Conservation (phyloP, 148 eudicot species). For the Fagopyrum esculentum region DNA sequence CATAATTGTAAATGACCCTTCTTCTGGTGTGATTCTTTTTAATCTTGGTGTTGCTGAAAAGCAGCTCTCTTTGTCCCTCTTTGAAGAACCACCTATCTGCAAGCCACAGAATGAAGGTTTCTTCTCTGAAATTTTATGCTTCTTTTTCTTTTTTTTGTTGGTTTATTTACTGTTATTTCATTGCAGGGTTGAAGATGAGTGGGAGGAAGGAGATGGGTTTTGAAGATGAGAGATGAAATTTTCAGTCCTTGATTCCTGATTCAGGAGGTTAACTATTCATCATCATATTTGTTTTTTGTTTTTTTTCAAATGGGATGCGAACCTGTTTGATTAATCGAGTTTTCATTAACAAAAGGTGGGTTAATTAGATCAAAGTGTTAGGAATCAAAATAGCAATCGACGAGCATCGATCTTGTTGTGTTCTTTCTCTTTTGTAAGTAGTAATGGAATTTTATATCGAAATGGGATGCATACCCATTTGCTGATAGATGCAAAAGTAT, state of each 20-base stretch:
- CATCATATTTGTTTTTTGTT: background rate
- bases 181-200: background rate
- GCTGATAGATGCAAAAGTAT: too few species aligned
- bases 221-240: background rate
- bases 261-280: background rate
- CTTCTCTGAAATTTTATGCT: background rate
- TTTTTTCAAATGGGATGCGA: background rate
- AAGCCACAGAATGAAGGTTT: conserved; percentile 30
- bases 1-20: conserved; percentile 56
- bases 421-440: too few species aligned
- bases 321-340: background rate
- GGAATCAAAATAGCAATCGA: background rate
- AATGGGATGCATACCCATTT: too few species aligned
- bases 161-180: background rate
- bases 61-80: conserved; percentile 52
- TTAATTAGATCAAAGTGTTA: background rate
- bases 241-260: background rate
- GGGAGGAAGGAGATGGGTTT: background rate
- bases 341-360: background rate
- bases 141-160: background rate
- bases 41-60: conserved; percentile 61
- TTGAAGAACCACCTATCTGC: conserved; percentile 66
- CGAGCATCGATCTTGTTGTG: background rate
- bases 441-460: too few species aligned
- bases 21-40: conserved; percentile 51